Percentiles rank a stretch among this genome's conserved stretches.
Evolutionary conservation across 176 grass and related monocot genomes (phyloP).

Genomic region (Microstegium vimineum): DNA sequence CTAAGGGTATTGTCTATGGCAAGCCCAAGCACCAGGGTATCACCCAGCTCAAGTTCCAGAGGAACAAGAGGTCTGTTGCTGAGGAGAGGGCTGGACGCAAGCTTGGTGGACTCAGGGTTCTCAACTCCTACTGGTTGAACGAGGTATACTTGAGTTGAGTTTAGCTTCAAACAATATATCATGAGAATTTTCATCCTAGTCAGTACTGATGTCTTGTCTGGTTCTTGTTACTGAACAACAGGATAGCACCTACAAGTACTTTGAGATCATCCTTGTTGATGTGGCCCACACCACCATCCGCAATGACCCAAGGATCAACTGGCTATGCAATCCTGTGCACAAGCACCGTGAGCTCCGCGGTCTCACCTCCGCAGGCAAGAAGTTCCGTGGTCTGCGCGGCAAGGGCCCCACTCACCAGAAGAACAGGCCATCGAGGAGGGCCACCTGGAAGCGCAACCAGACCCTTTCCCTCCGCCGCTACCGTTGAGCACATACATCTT

Average conservation of each 20-base stretch:
- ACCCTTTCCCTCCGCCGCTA: conserved; percentile 76
- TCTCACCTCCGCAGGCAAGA: conserved; percentile 89
- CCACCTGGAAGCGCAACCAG: conserved; percentile 92
- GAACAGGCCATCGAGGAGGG: conserved; percentile 63
- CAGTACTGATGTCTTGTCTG: neutral
- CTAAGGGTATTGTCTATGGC: conserved; percentile 84
- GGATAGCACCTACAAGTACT: conserved; percentile 74
- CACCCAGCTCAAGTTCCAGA: conserved; percentile 91
- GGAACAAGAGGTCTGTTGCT: conserved; percentile 92
- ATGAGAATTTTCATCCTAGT: neutral
- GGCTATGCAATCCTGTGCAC: conserved; percentile 81
- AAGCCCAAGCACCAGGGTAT: conserved; percentile 95
- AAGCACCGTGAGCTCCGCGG: conserved; percentile 88
- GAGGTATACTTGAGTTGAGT: conserved; percentile 44
- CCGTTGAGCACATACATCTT: conserved; percentile 47
- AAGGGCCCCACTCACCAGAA: conserved; percentile 69
- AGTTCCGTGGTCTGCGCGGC: conserved; percentile 75
- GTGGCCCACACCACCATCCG: conserved; percentile 62
- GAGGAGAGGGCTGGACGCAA: conserved; percentile 86
- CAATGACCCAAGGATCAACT: conserved; percentile 83
- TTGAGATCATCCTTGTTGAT: conserved; percentile 67
- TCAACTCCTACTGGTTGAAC: conserved; percentile 93
- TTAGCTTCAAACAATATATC: neutral
- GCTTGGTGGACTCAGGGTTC: conserved; percentile 79
- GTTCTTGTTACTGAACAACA: neutral